Conservation (phyloP, 306 rosid genomes). For the Datisca glomerata region DNA sequence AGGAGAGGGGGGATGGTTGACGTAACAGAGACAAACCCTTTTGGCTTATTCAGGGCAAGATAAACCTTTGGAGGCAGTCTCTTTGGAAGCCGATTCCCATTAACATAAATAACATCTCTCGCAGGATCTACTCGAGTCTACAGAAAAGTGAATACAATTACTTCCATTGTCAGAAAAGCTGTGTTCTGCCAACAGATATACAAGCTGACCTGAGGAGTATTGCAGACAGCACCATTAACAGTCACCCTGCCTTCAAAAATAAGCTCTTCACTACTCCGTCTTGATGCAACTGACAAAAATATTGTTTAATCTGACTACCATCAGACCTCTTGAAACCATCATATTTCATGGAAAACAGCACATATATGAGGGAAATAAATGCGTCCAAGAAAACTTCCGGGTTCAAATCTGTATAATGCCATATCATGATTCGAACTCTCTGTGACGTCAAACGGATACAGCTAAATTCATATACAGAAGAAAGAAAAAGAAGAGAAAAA, state of each 20-base stretch:
- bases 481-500: too few relatives aligned
- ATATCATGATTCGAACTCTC: too few relatives aligned
- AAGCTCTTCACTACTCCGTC: conserved; percentile 82
- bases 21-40: conserved; percentile 52
- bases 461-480: too few relatives aligned
- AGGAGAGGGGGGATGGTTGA: conserved; percentile 1
- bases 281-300: conserved; percentile 60
- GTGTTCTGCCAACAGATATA: neutral
- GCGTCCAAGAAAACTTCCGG: too few relatives aligned
- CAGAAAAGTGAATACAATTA: conserved; percentile 10
- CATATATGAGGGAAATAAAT: too few relatives aligned
- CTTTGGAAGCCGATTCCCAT: conserved; percentile 89
- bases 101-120: conserved; percentile 76
- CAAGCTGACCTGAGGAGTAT: conserved; percentile 64
- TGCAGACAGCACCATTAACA: conserved; percentile 76
- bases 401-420: too few relatives aligned
- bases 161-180: neutral
- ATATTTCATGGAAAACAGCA: too few relatives aligned
- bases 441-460: too few relatives aligned
- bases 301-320: neutral
- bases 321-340: too few relatives aligned
- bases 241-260: conserved; percentile 78
- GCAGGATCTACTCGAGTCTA: conserved; percentile 83
- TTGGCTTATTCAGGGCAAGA: conserved; percentile 90
- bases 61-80: conserved; percentile 79